Base-by-base conservation (phyloP, 2,329 filamentous ascomycete species). In the Hymenoscyphus repandus region DNA sequence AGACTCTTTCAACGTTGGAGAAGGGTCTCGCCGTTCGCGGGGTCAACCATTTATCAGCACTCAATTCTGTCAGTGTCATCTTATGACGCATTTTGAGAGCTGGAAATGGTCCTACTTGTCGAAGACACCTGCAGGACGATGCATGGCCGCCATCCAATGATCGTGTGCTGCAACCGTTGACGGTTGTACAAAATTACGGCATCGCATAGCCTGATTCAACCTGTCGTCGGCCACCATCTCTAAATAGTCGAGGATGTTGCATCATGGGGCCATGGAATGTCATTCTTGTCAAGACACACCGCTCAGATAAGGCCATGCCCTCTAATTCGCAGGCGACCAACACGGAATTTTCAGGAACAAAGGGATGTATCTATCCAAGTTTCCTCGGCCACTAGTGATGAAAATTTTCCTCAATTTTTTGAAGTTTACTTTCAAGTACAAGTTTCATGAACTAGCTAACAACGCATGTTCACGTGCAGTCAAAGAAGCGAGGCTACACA, bases 241-340 rank as follows among this genome's bases (percentile, higher is more conserved):
- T 27, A 27, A 27, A 27, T 27, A 27, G 22, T 27, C 22, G 22
- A 27, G 22, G 7, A 27, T 4, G 22, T 27, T 42, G 47, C 50
- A 53, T 56, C 52, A 57, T 48, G 45, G 41, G 48, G 44, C 40
- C 20, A 27, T 27, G 7, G 22, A 27, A 37, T 37, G 34, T 13
- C 34, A 17, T 17, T 13, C 13, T 30, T 5, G 27, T 13, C 40
- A 27, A 18, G 13, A 43, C 27, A 43, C 27, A 43, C 40, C 40
- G 40, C 40, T 32, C 20, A 32, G 40, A 27, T 32, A 43, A 43
- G 40, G 39, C 20, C 39, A 44, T 15, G n/a, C 9, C 22, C n/a
- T 42, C 31, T 37, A 37, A 42, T 45, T 44, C 49, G 37, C 52
- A 53, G 38, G 49, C 42, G 51, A 58, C 58, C 49, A 49, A 51